These are phyloP conservation scores for Ceratocystiopsis minuta DNA, from an alignment of 2,329 filamentous ascomycete species.

Conservation along the genomic window DNA sequence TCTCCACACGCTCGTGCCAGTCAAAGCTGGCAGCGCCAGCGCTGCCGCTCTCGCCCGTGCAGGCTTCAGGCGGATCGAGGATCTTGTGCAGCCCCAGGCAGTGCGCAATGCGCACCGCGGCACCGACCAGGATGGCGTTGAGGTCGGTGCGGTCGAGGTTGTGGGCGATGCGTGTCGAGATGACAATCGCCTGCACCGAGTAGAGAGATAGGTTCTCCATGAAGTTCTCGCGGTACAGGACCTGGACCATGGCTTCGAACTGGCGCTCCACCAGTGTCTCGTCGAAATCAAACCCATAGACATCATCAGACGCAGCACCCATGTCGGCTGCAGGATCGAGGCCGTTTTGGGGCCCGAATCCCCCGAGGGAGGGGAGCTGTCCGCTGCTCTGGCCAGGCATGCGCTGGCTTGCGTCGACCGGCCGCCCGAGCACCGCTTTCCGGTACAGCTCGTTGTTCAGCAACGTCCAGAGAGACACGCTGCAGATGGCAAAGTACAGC, in stretches of 20 bases:
- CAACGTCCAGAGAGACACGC: conserved; percentile 10
- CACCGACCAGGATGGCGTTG: conserved; percentile 17
- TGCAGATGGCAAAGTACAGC: conserved; percentile 11
- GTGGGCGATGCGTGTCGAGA: conserved; percentile 18
- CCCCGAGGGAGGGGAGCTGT: too few species aligned
- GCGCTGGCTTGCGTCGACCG: too few species aligned
- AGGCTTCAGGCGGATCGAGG: background rate
- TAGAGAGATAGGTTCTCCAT: conserved; percentile 14
- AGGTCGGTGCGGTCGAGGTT: conserved; percentile 18
- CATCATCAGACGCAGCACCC: background rate
- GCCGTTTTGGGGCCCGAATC: too few species aligned
- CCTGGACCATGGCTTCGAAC: conserved; percentile 16
- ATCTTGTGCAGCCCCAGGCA: conserved; percentile 13
- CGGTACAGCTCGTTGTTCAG: conserved; percentile 7
- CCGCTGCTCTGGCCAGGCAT: too few species aligned
- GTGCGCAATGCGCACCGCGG: conserved; percentile 18
- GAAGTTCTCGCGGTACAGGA: conserved; percentile 16
- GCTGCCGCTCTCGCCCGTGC: background rate
- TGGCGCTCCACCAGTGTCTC: conserved; percentile 6
- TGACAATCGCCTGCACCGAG: conserved; percentile 17
- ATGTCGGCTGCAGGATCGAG: too few species aligned
- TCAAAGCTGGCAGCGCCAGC: too few species aligned
- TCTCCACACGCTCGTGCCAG: conserved; percentile 10
- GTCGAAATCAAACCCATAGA: conserved; percentile 1
- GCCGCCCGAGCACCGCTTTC: background rate